phyloP scores from a whole-genome alignment of 192 early-diverging fungal species.

The Backusella tarrabulga region DNA sequence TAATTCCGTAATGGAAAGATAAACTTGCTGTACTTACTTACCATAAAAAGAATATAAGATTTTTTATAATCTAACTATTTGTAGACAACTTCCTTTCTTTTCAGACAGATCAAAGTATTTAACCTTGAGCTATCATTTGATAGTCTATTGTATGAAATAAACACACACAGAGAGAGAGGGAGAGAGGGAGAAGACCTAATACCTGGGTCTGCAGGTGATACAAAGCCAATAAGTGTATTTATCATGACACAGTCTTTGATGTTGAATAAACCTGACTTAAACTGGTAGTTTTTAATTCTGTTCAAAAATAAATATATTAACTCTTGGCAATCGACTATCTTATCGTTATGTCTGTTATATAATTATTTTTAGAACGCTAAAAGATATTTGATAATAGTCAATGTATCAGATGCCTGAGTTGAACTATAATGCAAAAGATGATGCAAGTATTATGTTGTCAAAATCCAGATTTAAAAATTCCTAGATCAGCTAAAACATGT shows the following conservation, averaged over 20 bases:
- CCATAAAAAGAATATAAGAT: not conserved
- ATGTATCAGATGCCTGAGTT: not conserved
- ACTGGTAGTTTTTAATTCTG: not conserved
- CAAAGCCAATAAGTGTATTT: not conserved
- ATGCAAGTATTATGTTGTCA: not conserved
- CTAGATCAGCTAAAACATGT: not conserved
- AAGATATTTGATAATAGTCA: not conserved
- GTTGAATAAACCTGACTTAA: not conserved
- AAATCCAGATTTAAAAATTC: not conserved
- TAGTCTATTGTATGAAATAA: not conserved
- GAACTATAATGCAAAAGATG: not conserved
- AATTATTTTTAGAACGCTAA: not conserved
- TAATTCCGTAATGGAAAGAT: not conserved
- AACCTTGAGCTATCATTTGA: not conserved
- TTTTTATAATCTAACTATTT: not conserved
- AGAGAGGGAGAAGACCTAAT: not conserved
- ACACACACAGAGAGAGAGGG: too few relatives aligned
- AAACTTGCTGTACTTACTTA: not conserved
- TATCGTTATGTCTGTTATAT: not conserved
- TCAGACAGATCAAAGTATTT: not conserved
- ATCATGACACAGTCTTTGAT: not conserved
- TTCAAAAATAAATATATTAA: too few relatives aligned
- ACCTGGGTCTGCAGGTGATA: not conserved
- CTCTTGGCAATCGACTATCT: too few relatives aligned
- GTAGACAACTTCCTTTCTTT: not conserved